Base-by-base conservation (phyloP, 768 basidiomycete species). In the Leucocoprinus birnbaumii region DNA sequence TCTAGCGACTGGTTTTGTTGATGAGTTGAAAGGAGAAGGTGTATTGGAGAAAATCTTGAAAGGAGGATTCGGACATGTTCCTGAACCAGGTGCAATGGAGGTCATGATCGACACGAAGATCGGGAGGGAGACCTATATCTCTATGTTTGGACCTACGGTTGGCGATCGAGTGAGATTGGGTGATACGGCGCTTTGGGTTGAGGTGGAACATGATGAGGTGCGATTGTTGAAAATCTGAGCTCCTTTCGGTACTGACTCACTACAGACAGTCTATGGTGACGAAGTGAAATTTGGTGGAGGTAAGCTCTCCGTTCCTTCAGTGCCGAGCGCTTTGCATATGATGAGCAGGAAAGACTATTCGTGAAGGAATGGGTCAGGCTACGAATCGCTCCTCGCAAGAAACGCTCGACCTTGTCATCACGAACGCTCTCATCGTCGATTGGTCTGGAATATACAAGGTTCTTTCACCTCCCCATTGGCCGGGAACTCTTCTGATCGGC, bases 211-310 rank as follows among this genome's bases (percentile, higher is more conserved):
- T 26, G 96, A 99, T 62, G 78, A 79, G 71, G 89, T 89, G 60
- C 61, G 18, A 49, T 64, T 6, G 54, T 47, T 44, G 7, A 2
- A 26, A 16, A 25, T n/a, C 21, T 27, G 34, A 19, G 35, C 47
- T 22, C 31, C 35, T 14, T 18, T 10, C 11, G 16, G 38, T 38
- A 16, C 13, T 22, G 47, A 48, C 54, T 1, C 14, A 52, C 58
- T 24, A 26, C 55, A 91, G 85, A 90, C 95, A 3, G 74, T 84
- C 3, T 96, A 97, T 65, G 97, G 96, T 1, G 96, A 98, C 56
- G 96, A 98, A 71, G 89, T 91, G 72, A 98, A 98, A 72, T 99
- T 99, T 63, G 97, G 97, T 7, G 96, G 94, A 64, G 96, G 93
- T 85, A 63, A 58, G 71, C 18, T 9, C 16, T 41, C 41, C 19